phyloP scores from a whole-genome alignment of 176 grass and related monocot species.

The Carex scoparia region DNA sequence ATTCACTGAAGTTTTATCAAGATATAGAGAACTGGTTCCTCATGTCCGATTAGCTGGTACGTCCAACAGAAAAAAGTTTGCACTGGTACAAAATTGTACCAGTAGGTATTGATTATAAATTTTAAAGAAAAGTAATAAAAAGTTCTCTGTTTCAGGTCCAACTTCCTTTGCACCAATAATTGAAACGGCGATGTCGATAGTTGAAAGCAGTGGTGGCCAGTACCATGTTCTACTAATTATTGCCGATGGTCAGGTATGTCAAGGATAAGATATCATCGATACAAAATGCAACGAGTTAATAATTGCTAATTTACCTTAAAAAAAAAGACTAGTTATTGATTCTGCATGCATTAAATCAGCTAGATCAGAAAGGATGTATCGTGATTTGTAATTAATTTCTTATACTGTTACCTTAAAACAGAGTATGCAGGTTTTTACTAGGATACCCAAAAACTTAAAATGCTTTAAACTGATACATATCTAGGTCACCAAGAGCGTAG shows the following conservation, averaged over 20 bases:
- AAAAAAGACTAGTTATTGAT: no score
- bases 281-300: no score
- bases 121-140: not conserved
- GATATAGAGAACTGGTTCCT: constrained; percentile 17
- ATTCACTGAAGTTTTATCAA: constrained; percentile 8
- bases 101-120: not conserved
- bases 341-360: no score
- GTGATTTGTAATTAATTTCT: not conserved
- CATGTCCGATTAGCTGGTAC: constrained; percentile 10
- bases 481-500: constrained; percentile 31
- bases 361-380: not conserved
- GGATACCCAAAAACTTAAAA: not conserved
- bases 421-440: not conserved
- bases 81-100: not conserved
- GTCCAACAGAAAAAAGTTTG: not conserved
- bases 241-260: constrained; percentile 14
- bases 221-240: constrained; percentile 40
- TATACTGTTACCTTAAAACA: not conserved
- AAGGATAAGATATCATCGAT: not conserved
- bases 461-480: not conserved
- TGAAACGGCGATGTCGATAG: constrained; percentile 32
- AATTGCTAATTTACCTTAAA: no score
- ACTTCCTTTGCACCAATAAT: constrained; percentile 40
- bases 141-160: not conserved
- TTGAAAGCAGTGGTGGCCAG: constrained; percentile 16